These are phyloP conservation scores for Phytophthora palmivora DNA, from an alignment of 352 stramenopile genomes.

Conservation along the genomic window DNA sequence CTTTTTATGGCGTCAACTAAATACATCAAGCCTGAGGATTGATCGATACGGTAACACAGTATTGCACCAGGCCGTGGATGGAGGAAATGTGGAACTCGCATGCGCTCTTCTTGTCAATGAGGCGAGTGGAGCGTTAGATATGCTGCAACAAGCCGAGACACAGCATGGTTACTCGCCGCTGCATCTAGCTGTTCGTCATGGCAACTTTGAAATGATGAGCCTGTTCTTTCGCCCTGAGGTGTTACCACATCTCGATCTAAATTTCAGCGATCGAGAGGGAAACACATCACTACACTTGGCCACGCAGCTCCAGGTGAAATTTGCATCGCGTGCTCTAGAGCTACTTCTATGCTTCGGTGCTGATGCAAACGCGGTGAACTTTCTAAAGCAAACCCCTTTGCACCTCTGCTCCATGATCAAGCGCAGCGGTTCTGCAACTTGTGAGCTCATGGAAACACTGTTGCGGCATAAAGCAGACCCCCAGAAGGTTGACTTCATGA, in stretches of 20 bases:
- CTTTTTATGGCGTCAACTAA: slow-evolving; percentile 32
- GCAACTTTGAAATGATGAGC: slow-evolving; percentile 68
- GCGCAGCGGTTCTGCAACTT: slow-evolving; percentile 44
- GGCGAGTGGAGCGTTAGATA: slow-evolving; percentile 42
- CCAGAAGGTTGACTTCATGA: slow-evolving; percentile 66
- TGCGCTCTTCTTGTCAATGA: slow-evolving; percentile 60
- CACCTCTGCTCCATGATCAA: slow-evolving; percentile 81
- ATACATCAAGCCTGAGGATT: slow-evolving; percentile 36
- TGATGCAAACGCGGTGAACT: slow-evolving; percentile 66
- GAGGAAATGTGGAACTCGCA: slow-evolving; percentile 52
- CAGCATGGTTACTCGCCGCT: slow-evolving; percentile 67
- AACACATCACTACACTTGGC: slow-evolving; percentile 77
- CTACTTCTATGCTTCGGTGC: slow-evolving; percentile 76
- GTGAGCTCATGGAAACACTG: slow-evolving; percentile 68
- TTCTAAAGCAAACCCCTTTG: slow-evolving; percentile 76
- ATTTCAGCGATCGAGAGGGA: slow-evolving; percentile 70
- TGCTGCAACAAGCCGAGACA: slow-evolving; percentile 62
- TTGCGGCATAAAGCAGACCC: slow-evolving; percentile 65
- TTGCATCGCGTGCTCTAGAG: slow-evolving; percentile 73
- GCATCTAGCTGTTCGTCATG: slow-evolving; percentile 65
- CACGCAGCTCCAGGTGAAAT: slow-evolving; percentile 61
- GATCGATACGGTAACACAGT: slow-evolving; percentile 67
- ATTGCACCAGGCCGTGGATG: slow-evolving; percentile 56
- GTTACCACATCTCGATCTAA: slow-evolving; percentile 67
- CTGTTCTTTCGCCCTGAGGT: slow-evolving; percentile 85